phyloP scores from a whole-genome alignment of 2,329 filamentous ascomycete genomes.

The Xylariaceae sp. region DNA sequence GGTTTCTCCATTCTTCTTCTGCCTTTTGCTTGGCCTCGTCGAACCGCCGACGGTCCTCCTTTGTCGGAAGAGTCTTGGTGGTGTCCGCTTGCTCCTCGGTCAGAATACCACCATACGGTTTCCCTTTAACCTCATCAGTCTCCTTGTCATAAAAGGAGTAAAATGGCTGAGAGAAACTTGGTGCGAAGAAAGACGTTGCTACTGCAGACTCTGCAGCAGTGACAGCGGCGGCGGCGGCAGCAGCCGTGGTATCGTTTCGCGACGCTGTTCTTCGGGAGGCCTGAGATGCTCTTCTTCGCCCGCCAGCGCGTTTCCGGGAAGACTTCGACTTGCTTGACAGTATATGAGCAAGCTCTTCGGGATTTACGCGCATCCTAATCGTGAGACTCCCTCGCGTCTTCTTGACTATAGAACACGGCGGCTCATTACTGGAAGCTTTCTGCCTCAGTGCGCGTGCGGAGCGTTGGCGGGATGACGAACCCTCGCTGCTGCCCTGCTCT shows the following conservation, averaged over 20 bases:
- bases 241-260: slow-evolving; percentile 26
- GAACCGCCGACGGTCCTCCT: slow-evolving; percentile 77
- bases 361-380: slow-evolving; percentile 53
- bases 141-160: slow-evolving; percentile 88
- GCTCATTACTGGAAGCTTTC: slow-evolving; percentile 37
- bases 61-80: slow-evolving; percentile 74
- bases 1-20: slow-evolving; percentile 83
- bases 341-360: slow-evolving; percentile 55
- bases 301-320: slow-evolving; percentile 42
- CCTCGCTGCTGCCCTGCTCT: slow-evolving; percentile 32
- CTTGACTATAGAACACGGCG: slow-evolving; percentile 39
- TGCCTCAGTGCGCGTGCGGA: slow-evolving; percentile 56
- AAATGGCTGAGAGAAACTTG: slow-evolving; percentile 69
- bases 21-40: slow-evolving; percentile 85
- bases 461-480: slow-evolving; percentile 33
- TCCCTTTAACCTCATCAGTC: slow-evolving; percentile 80
- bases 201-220: slow-evolving; percentile 36
- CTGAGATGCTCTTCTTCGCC: slow-evolving; percentile 31
- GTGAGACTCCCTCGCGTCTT: slow-evolving; percentile 42
- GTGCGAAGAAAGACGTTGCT: slow-evolving; percentile 52
- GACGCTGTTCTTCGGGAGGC: slow-evolving; percentile 28
- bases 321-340: slow-evolving; percentile 54
- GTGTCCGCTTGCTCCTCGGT: slow-evolving; percentile 88
- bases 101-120: slow-evolving; percentile 92
- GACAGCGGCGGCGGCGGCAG: slow-evolving; percentile 31